A percentile compares a stretch with the other conserved stretches of the same genome.
phyloP scores from a whole-genome alignment of 495 filamentous ascomycete genomes.

The Podospora appendiculata region DNA sequence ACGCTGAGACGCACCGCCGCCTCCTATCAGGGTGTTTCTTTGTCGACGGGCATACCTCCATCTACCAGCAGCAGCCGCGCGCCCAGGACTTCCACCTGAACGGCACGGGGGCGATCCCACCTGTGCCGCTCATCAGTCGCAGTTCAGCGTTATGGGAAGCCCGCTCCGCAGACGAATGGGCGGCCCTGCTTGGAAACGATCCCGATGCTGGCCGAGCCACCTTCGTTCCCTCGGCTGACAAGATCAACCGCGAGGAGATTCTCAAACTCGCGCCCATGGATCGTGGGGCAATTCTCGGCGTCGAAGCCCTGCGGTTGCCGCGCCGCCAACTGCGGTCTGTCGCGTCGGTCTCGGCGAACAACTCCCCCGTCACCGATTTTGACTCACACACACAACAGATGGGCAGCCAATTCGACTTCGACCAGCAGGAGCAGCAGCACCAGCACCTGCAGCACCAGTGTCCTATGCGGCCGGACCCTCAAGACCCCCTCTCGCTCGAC shows the following conservation, averaged over 20 bases:
- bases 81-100: conserved; percentile 21
- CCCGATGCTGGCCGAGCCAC: conserved; percentile 15
- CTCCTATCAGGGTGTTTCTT: conserved; percentile 43
- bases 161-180: conserved; percentile 28
- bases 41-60: conserved; percentile 41
- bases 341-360: conserved; percentile 11
- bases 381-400: conserved; percentile 17
- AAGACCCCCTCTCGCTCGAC: conserved; percentile 11
- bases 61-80: conserved; percentile 40
- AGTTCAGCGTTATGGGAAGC: conserved; percentile 34
- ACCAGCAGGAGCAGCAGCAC: conserved; percentile 6
- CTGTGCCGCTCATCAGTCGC: conserved; percentile 29
- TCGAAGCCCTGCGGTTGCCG: conserved; percentile 32
- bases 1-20: conserved; percentile 39
- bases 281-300: conserved; percentile 26
- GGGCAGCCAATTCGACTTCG: conserved; percentile 6
- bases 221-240: conserved; percentile 17
- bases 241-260: conserved; percentile 24
- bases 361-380: conserved; percentile 20
- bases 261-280: conserved; percentile 22
- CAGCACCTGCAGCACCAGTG: conserved; percentile 8
- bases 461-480: not conserved
- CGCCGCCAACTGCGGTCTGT: conserved; percentile 9
- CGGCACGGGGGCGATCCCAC: conserved; percentile 18
- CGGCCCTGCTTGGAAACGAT: conserved; percentile 13